Conservation (phyloP, 1,284 basidiomycete species). For the Gastroboletus turbinatus region DNA sequence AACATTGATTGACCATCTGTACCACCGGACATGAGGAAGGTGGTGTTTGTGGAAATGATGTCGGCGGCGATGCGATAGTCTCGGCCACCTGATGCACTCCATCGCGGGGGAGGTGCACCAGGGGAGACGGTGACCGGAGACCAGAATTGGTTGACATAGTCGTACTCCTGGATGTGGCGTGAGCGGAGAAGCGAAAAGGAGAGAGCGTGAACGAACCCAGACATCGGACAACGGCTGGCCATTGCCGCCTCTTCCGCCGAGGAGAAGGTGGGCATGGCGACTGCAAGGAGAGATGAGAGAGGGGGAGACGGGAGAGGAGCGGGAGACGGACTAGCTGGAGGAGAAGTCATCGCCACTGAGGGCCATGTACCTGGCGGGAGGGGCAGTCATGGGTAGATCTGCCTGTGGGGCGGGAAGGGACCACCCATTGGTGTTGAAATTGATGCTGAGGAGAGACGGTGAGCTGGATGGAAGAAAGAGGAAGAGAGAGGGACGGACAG, state of each 20-base stretch:
- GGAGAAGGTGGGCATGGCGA: slow-evolving; percentile 67
- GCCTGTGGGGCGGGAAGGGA: slow-evolving; percentile 50
- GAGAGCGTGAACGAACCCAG: slow-evolving; percentile 52
- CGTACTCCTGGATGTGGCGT: slow-evolving; percentile 56
- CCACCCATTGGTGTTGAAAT: slow-evolving; percentile 63
- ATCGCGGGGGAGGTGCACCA: slow-evolving; percentile 58
- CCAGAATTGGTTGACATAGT: slow-evolving; percentile 76
- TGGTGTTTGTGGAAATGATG: slow-evolving; percentile 53
- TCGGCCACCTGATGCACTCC: slow-evolving; percentile 69
- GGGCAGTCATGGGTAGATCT: slow-evolving; percentile 43
- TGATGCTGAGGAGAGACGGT: slow-evolving; percentile 20
- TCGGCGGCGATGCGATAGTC: slow-evolving; percentile 51
- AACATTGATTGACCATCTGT: slow-evolving; percentile 45
- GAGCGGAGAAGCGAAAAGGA: slow-evolving; percentile 6
- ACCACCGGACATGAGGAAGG: slow-evolving; percentile 70
- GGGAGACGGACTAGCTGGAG: slow-evolving; percentile 67
- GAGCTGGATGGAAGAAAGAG: not conserved
- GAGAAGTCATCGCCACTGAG: slow-evolving; percentile 66
- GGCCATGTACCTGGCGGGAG: slow-evolving; percentile 63
- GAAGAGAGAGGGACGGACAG: slow-evolving; percentile 40
- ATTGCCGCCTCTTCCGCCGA: slow-evolving; percentile 60
- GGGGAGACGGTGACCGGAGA: slow-evolving; percentile 51
- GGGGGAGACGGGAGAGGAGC: slow-evolving; percentile 1
- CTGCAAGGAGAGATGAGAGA: slow-evolving; percentile 36
- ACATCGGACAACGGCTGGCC: slow-evolving; percentile 58